Conservation (phyloP, 306 rosid species). For the Leucaena leucocephala region DNA sequence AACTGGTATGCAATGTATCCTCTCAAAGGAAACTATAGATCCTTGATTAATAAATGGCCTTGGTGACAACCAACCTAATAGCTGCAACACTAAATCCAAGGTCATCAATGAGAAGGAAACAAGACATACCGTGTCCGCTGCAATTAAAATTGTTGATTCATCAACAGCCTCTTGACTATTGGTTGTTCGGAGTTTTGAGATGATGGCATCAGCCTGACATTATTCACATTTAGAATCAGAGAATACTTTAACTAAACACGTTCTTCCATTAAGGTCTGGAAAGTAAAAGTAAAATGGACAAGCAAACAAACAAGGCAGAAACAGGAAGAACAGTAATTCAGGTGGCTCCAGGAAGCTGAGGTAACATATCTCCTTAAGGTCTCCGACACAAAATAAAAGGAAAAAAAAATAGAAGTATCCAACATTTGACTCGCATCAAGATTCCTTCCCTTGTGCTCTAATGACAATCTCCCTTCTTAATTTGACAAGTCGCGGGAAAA, state of each 20-base stretch:
- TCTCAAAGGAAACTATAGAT: slow-evolving; percentile 33
- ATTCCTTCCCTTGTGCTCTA: slow-evolving; percentile 14
- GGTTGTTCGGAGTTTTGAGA: slow-evolving; percentile 62
- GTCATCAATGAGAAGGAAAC: slow-evolving; percentile 26
- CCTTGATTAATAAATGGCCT: slow-evolving; percentile 66
- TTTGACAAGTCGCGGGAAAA: not conserved
- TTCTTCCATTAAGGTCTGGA: slow-evolving; percentile 6
- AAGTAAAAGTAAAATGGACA: not conserved
- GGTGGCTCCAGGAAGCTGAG: slow-evolving; percentile 1
- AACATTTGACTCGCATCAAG: slow-evolving; percentile 4
- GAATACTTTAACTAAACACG: slow-evolving; percentile 33
- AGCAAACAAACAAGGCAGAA: slow-evolving; percentile 6
- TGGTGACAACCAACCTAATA: slow-evolving; percentile 50
- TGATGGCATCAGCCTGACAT: slow-evolving; percentile 87
- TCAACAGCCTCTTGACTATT: slow-evolving; percentile 54
- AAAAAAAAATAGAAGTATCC: not conserved
- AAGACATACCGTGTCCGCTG: slow-evolving; percentile 86
- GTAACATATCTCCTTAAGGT: slow-evolving; percentile 6
- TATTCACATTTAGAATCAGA: slow-evolving; percentile 45
- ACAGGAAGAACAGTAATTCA: slow-evolving; percentile 28
- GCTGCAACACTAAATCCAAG: slow-evolving; percentile 33
- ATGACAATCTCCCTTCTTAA: not conserved
- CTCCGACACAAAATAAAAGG: slow-evolving; percentile 6
- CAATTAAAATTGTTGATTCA: slow-evolving; percentile 74
- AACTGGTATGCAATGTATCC: slow-evolving; percentile 26